A percentile compares a stretch with the other conserved stretches of the same genome.
Conservation (phyloP, 768 basidiomycete genomes). For the Chalciporus pseudorubinellus region DNA sequence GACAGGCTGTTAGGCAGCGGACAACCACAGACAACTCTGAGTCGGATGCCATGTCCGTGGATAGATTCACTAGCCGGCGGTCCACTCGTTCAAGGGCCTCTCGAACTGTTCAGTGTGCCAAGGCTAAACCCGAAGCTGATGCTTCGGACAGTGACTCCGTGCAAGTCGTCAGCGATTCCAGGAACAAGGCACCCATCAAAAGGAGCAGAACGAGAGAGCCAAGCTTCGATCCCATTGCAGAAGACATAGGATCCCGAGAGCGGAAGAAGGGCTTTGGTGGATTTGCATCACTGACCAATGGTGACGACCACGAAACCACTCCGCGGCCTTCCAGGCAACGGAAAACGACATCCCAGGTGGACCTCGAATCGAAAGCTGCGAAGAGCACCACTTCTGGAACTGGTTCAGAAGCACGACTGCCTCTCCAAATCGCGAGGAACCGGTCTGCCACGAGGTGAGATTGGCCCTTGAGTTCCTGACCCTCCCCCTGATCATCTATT, state of each 20-base stretch:
- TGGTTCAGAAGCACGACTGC: slow-evolving; percentile 2
- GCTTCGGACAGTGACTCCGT: slow-evolving; percentile 6
- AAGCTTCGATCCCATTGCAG: background rate
- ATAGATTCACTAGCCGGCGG: slow-evolving; percentile 13
- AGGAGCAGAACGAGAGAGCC: background rate
- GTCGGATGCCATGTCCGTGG: slow-evolving; percentile 32
- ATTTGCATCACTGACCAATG: slow-evolving; percentile 2
- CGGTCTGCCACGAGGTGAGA: slow-evolving; percentile 14
- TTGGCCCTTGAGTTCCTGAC: background rate
- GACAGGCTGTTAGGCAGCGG: slow-evolving; percentile 1
- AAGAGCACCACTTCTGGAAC: background rate
- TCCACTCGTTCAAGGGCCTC: slow-evolving; percentile 1
- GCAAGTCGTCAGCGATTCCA: background rate
- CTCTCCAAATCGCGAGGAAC: slow-evolving; percentile 21
- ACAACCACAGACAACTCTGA: slow-evolving; percentile 12
- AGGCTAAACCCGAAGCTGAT: background rate
- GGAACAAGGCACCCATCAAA: background rate
- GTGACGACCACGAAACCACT: slow-evolving; percentile 19
- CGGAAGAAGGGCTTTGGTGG: background rate
- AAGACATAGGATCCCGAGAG: background rate
- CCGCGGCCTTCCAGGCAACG: slow-evolving; percentile 21
- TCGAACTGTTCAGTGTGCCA: background rate
- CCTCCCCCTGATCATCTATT: background rate
- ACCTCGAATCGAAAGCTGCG: background rate
- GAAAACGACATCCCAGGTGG: background rate